Evolutionary conservation across 768 basidiomycete genomes (phyloP), one percentile per base, ranked within the genome.

Genomic region (Steccherinum ochraceum): DNA sequence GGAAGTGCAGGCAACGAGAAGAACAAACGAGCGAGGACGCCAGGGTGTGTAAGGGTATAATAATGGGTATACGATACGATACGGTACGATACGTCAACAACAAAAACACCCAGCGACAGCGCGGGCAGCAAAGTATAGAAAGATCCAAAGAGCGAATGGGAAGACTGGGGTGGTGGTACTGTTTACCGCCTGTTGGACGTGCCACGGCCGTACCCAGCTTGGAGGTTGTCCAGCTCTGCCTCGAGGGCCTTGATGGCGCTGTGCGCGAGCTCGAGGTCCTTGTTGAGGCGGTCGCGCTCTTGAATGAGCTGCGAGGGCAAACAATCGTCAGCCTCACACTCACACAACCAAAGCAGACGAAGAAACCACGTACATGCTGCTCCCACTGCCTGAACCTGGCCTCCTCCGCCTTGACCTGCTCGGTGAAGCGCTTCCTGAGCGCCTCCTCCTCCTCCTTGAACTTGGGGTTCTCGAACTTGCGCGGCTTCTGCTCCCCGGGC

Each of bases 391-490:
- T 84, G 80, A 99, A 99, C 54, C 96, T 79, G 12, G 89, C 80
- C 66, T 99, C 96, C 75, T 99, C 96, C 52, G 91, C 78, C 77
- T 99, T 99, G 79, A 99, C 96, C 74, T 99, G 96, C 71, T 99
- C 96, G 24, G 96, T 99, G 72, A 99, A 99, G 55, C 93, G 83
- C 78, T 94, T 97, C 64, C 95, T 79, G 55, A 98, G 81, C 52
- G 84, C 78, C 70, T 99, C 96, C 69, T 99, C 95, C 73, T 99
- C 96, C 69, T 98, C 96, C 76, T 94, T 94, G 84, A 95, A 99
- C 72, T 98, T 98, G 61, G 96, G 95, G 70, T 98, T 99, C 73
- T 99, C 94, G 58, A 91, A 78, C 75, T 97, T 97, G 81, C 92
- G 94, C 62, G 94, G 91, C 74, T 97, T 97, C 59, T 93, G 85